These are phyloP conservation scores for Carex kokanica DNA, from an alignment of 176 grass and related monocot genomes.

Conservation along the genomic window DNA sequence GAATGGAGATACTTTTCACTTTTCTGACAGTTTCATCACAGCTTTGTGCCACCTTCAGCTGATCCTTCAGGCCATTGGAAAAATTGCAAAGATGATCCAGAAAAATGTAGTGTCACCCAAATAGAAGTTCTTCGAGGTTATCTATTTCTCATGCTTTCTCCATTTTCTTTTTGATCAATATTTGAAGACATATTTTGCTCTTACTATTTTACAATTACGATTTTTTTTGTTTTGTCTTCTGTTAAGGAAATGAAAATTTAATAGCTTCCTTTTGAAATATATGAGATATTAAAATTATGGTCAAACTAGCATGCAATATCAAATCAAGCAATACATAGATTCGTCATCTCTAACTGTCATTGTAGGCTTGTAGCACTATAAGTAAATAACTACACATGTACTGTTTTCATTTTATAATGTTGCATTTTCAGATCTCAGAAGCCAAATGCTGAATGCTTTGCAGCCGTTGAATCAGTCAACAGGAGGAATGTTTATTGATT, in stretches of 20 bases:
- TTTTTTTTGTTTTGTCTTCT: background rate
- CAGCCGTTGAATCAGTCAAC: conserved; percentile 32
- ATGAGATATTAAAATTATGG: background rate
- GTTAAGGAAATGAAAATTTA: background rate
- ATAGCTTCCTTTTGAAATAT: background rate
- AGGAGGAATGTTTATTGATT: conserved; percentile 67
- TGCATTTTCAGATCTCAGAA: conserved; percentile 54
- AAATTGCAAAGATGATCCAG: conserved; percentile 47
- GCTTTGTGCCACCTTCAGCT: conserved; percentile 71
- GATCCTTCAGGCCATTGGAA: conserved; percentile 61
- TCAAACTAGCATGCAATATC: background rate
- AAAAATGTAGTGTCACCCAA: conserved; percentile 45
- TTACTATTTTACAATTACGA: background rate
- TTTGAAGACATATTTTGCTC: background rate
- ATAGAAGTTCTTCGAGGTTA: conserved; percentile 60
- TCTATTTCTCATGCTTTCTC: background rate
- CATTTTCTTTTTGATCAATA: background rate
- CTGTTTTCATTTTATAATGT: background rate
- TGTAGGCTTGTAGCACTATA: background rate
- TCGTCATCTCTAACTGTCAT: background rate
- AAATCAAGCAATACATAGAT: background rate
- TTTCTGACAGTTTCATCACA: conserved; percentile 58
- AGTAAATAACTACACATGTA: background rate
- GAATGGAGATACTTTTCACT: conserved; percentile 10
- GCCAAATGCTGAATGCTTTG: conserved; percentile 48